Evolutionary conservation across 495 filamentous ascomycete genomes (phyloP), one percentile per base, ranked within the genome.

Genomic region (Annulohypoxylon maeteangense): DNA sequence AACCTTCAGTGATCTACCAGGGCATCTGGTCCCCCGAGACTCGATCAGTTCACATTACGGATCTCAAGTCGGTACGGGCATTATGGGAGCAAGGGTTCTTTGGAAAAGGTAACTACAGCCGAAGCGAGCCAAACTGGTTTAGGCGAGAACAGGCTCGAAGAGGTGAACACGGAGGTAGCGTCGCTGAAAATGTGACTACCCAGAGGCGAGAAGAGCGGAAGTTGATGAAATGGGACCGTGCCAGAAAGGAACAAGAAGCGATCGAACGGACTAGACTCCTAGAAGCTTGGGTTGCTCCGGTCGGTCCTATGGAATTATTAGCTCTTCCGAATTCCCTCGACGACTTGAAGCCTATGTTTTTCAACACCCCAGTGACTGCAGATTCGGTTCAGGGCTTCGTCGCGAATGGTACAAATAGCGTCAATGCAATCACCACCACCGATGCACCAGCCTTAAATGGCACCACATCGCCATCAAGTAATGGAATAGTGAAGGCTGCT

Each of bases 41-140:
- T 11, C 86, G 90, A 2, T 93, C 93, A 3, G 86, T 98, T 3
- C 93, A 98, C 78, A 87, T 99, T 36, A 93, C 89, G 10, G 91
- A 97, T 74, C 81, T 87, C 44, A 82, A 82, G 34, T 87, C 92
- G 1, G 90, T 96, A 51, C 86, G 90, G 38, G 91, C 90, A 7
- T 81, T 99, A 27, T 99, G 95, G 95, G 91, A 97, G 77, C 90
- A 92, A 76, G 95, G 95, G 1, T 98, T 98, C 80, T 99, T 93
- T 78, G 95, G 95, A 45, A 98, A 97, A 79, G 95, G 95, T 51
- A 93, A 82, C 59, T 83, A 98, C 65, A 97, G 94, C 78, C 89
- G 95, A 70, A 97, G 93, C 80, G 94, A 98, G 77, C 95, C 95
- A 2, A 93, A 88, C 61, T 99, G 95, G 95, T 78, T 98, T 57